Evolutionary conservation across 2,329 filamentous ascomycete species (phyloP).

Genomic region (Graphilbum fragrans): DNA sequence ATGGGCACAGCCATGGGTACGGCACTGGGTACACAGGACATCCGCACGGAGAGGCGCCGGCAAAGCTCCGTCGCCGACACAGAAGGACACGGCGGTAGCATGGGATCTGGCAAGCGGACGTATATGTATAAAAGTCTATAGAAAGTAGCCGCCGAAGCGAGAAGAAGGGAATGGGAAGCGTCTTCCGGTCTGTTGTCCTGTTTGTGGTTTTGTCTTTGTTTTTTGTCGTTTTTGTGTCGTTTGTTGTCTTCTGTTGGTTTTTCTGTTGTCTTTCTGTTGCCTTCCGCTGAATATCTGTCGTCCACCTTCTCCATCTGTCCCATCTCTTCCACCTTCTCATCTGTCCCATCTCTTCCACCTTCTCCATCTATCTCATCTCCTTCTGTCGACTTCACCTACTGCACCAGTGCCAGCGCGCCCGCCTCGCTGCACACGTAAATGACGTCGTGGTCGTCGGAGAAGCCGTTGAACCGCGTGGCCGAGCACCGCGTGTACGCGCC

Average conservation of each 20-base stretch:
- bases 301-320: neutral
- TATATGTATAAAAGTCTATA: no score
- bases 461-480: conserved; percentile 95
- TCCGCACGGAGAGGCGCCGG: no score
- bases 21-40: no score
- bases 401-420: conserved; percentile 63
- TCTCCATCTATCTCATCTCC: neutral
- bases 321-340: neutral
- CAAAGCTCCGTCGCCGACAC: no score
- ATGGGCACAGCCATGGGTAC: no score
- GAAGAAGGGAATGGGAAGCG: no score
- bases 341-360: conserved; percentile 5
- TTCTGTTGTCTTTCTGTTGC: neutral
- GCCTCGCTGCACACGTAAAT: conserved; percentile 93
- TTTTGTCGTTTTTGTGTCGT: neutral
- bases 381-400: conserved; percentile 6
- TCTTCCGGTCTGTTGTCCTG: no score
- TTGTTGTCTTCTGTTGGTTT: neutral
- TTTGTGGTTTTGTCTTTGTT: no score
- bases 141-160: no score
- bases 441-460: conserved; percentile 82
- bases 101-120: no score
- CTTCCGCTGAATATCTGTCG: no score
- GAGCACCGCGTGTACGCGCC: conserved; percentile 98
- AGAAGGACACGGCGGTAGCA: no score